phyloP scores from a whole-genome alignment of 2,329 filamentous ascomycete species.

The Neophaeococcomyces aloes region DNA sequence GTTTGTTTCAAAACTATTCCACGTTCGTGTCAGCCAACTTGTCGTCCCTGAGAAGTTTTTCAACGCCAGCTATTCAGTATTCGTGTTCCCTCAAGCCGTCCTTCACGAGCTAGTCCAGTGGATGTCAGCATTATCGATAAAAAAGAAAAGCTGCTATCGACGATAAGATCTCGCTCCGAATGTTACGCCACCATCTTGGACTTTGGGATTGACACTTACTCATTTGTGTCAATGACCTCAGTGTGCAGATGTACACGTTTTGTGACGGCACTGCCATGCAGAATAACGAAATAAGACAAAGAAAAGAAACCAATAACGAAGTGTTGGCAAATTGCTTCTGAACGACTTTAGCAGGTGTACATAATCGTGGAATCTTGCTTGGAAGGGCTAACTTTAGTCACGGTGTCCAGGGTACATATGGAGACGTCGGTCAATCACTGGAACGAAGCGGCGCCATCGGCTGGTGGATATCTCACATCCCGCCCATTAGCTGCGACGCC shows the following conservation, averaged over 20 bases:
- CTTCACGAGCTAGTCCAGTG: too few species aligned
- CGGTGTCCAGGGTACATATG: too few species aligned
- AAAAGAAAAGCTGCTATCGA: slow-evolving; percentile 4
- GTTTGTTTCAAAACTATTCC: background rate
- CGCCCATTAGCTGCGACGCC: slow-evolving; percentile 1
- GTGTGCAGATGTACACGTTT: background rate
- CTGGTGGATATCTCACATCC: background rate
- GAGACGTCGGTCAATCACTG: background rate
- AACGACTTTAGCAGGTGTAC: background rate
- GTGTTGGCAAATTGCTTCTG: background rate
- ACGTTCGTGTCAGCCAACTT: too few species aligned
- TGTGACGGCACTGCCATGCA: background rate
- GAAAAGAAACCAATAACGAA: background rate
- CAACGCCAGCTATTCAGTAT: background rate
- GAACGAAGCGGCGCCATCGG: too few species aligned
- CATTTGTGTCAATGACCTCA: background rate
- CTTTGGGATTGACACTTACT: background rate
- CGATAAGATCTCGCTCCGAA: background rate
- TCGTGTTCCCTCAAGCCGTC: background rate
- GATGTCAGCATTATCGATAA: too few species aligned
- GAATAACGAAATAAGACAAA: background rate
- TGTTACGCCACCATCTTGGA: slow-evolving; percentile 3
- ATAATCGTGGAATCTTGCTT: background rate
- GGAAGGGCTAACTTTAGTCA: background rate
- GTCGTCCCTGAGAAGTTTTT: background rate